These are phyloP conservation scores for Mortierella polycephala DNA, from an alignment of 371 early-diverging fungal genomes.

Conservation along the genomic window DNA sequence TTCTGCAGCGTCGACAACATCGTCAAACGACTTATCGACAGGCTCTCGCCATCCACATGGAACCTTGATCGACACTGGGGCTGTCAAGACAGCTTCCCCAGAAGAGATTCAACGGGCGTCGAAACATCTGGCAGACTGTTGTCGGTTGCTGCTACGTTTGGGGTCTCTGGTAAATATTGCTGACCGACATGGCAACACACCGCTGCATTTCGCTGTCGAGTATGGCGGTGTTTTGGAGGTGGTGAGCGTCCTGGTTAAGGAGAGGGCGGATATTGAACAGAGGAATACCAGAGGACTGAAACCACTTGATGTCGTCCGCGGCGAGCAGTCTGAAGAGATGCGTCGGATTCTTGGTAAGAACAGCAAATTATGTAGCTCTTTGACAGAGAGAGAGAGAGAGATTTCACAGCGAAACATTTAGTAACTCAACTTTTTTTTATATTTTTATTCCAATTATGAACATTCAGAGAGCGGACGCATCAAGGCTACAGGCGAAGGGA, in stretches of 20 bases:
- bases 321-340: conserved; percentile 53
- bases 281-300: conserved; percentile 66
- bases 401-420: too few relatives aligned
- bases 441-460: neutral
- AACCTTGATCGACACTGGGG: conserved; percentile 19
- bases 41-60: conserved; percentile 29
- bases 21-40: conserved; percentile 39
- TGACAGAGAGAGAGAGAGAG: too few relatives aligned
- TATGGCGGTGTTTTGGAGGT: conserved; percentile 68
- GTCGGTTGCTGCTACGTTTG: conserved; percentile 63
- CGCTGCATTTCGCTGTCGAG: conserved; percentile 76
- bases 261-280: conserved; percentile 44
- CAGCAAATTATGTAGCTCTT: neutral
- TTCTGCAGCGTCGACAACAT: conserved; percentile 47
- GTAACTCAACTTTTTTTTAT: neutral
- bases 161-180: conserved; percentile 71
- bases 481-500: conserved; percentile 3
- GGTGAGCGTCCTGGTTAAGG: conserved; percentile 56
- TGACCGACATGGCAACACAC: conserved; percentile 73
- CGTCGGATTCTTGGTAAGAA: conserved; percentile 46
- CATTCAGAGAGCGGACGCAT: conserved; percentile 23
- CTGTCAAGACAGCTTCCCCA: conserved; percentile 31
- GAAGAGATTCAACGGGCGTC: conserved; percentile 43
- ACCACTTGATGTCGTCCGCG: conserved; percentile 60
- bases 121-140: conserved; percentile 61